A percentile compares a stretch with the other conserved stretches of the same genome.
These are phyloP conservation scores for Aspergillus unguis DNA, from an alignment of 2,329 filamentous ascomycete species.

Conservation along the genomic window DNA sequence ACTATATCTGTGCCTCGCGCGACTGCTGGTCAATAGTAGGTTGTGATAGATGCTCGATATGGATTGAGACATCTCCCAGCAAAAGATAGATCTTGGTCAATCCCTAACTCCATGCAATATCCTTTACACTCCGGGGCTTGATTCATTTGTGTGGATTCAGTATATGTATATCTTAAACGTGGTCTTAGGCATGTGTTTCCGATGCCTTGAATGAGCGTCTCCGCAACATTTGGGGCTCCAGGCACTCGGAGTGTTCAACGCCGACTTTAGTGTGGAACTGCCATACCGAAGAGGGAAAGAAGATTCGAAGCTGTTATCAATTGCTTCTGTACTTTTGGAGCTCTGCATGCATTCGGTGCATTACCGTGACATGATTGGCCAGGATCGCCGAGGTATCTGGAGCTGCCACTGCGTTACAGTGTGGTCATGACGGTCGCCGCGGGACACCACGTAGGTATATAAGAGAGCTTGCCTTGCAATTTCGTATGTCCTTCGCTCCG, in stretches of 20 bases:
- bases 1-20: too few species aligned
- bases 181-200: conserved; percentile 1
- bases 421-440: too few species aligned
- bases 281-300: conserved; percentile 8
- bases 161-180: too few species aligned
- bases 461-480: conserved; percentile 2
- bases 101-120: too few species aligned
- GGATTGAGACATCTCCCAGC: too few species aligned
- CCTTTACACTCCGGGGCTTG: too few species aligned
- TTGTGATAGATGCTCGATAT: too few species aligned
- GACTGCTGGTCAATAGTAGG: too few species aligned
- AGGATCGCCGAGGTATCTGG: conserved; percentile 9
- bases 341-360: conserved; percentile 7
- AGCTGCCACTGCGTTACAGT: background rate
- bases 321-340: conserved; percentile 4
- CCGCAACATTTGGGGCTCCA: background rate
- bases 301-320: conserved; percentile 8
- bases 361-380: conserved; percentile 6
- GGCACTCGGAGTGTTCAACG: background rate
- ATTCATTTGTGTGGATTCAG: too few species aligned
- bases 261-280: background rate
- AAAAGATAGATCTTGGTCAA: too few species aligned
- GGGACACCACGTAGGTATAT: background rate
- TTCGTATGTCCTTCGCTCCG: background rate
- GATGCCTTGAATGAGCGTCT: background rate